These are phyloP conservation scores for Cryptococcus floricola DNA, from an alignment of 1,284 basidiomycete species.

Conservation along the genomic window DNA sequence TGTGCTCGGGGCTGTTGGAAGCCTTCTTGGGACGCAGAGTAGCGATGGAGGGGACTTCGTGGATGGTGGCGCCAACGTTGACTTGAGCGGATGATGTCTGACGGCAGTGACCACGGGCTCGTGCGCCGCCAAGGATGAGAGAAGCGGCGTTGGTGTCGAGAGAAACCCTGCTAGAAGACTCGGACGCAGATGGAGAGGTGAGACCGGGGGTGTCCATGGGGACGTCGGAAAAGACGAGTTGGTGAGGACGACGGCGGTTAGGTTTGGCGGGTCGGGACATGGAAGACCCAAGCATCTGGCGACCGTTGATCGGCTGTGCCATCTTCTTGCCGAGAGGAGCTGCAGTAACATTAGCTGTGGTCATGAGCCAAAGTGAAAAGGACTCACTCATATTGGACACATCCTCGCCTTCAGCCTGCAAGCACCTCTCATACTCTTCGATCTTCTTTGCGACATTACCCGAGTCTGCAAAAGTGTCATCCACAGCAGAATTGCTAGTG, in stretches of 20 bases:
- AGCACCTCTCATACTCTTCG: slow-evolving; percentile 11
- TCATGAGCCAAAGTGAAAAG: not conserved
- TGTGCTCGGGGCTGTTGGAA: slow-evolving; percentile 6
- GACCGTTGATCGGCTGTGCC: slow-evolving; percentile 2
- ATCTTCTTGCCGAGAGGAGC: slow-evolving; percentile 9
- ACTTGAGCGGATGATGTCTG: slow-evolving; percentile 35
- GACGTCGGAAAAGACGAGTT: slow-evolving; percentile 18
- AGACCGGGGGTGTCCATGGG: slow-evolving; percentile 32
- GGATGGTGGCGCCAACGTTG: slow-evolving; percentile 34
- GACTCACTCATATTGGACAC: slow-evolving; percentile 25
- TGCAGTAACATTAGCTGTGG: not conserved
- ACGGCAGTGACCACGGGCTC: slow-evolving; percentile 22
- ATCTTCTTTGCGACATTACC: slow-evolving; percentile 1
- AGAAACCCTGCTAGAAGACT: slow-evolving; percentile 34
- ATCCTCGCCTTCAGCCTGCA: slow-evolving; percentile 28
- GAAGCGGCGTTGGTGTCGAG: slow-evolving; percentile 33
- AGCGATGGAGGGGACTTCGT: slow-evolving; percentile 35
- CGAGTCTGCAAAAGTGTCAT: slow-evolving; percentile 32
- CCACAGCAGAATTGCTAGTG: slow-evolving; percentile 11
- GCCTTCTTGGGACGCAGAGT: slow-evolving; percentile 24
- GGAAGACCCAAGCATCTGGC: slow-evolving; percentile 17
- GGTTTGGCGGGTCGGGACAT: slow-evolving; percentile 25
- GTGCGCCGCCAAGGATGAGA: slow-evolving; percentile 8
- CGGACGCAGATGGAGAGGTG: slow-evolving; percentile 36
- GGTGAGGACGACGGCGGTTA: slow-evolving; percentile 24